Conservation (phyloP, 73 alveolate genomes). For the Breviolum minutum region DNA sequence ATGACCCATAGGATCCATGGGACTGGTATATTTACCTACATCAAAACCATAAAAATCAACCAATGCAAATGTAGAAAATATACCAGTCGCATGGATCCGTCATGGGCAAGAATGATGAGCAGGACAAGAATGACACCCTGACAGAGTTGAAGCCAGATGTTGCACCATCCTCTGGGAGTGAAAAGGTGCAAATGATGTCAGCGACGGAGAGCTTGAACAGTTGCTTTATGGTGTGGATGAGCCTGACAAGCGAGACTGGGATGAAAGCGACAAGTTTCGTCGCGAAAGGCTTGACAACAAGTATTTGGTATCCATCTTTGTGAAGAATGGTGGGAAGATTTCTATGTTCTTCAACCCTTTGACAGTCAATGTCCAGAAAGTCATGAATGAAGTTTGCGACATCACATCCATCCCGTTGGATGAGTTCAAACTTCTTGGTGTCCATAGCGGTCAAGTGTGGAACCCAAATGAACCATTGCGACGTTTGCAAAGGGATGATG, state of each 20-base stretch:
- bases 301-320: not conserved
- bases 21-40: too few species aligned
- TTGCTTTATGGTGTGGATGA: constrained; percentile 40
- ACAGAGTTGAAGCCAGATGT: too few species aligned
- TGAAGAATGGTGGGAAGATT: not conserved
- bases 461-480: not conserved
- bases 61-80: too few species aligned
- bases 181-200: too few species aligned
- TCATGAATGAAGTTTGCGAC: not conserved
- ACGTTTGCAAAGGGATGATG: not conserved
- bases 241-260: not conserved
- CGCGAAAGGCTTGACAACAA: not conserved
- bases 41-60: too few species aligned
- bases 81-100: too few species aligned
- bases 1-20: too few species aligned
- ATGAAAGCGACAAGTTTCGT: not conserved
- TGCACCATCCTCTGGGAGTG: too few species aligned
- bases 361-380: not conserved
- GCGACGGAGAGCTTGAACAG: not conserved
- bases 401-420: not conserved
- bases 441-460: constrained; percentile 20
- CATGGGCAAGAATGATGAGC: too few species aligned
- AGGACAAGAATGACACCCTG: too few species aligned
- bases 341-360: not conserved
- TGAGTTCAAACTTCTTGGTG: not conserved